Conservation (phyloP, 768 basidiomycete genomes). For the Mycena leptocephala region DNA sequence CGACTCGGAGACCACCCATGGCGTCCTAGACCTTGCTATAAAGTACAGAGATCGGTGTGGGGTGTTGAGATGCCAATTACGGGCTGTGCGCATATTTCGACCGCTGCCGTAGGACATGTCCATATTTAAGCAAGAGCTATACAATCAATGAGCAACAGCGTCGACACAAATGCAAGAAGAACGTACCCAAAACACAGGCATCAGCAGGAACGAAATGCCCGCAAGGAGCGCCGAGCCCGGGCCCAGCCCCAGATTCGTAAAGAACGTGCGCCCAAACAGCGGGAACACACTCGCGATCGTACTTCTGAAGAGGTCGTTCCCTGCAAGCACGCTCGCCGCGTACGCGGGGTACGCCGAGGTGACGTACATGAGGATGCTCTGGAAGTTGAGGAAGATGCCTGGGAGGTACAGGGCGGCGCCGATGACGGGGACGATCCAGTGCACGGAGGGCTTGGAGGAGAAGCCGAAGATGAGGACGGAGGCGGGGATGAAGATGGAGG, state of each 20-base stretch:
- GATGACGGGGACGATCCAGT: constrained; percentile 55
- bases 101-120: constrained; percentile 31
- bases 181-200: constrained; percentile 42
- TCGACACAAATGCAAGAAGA: background rate
- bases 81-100: constrained; percentile 38
- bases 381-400: constrained; percentile 51
- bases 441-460: constrained; percentile 44
- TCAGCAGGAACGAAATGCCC: constrained; percentile 42
- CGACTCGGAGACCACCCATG: background rate
- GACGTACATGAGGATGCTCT: constrained; percentile 47
- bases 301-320: constrained; percentile 52
- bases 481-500: constrained; percentile 49
- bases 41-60: background rate
- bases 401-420: constrained; percentile 50
- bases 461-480: constrained; percentile 54
- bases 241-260: constrained; percentile 43
- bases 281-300: constrained; percentile 44
- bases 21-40: background rate
- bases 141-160: background rate
- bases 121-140: constrained; percentile 29
- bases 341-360: constrained; percentile 49
- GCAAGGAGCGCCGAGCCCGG: constrained; percentile 44
- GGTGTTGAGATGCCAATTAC: background rate
- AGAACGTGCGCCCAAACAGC: constrained; percentile 42
- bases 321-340: constrained; percentile 51